These are phyloP conservation scores for Thuja plicata DNA, from an alignment of 83 land plant genomes.

Conservation along the genomic window DNA sequence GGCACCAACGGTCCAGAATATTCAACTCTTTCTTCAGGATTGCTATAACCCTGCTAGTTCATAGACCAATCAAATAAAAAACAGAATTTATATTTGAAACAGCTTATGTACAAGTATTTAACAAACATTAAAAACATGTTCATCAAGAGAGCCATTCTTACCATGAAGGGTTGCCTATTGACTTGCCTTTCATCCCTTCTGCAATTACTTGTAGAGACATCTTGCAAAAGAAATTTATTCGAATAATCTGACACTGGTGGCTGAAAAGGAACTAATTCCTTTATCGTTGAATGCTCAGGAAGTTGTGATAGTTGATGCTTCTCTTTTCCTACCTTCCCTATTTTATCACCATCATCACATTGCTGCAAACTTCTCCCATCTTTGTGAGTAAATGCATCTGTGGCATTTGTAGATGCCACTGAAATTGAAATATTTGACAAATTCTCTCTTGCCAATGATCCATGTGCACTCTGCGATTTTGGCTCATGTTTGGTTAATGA, in stretches of 20 bases:
- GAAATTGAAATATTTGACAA: background rate
- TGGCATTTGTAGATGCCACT: background rate
- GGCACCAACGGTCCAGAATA: slow-evolving; percentile 62
- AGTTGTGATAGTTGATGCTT: slow-evolving; percentile 5
- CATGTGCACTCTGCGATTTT: background rate
- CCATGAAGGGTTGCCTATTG: slow-evolving; percentile 5
- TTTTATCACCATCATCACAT: background rate
- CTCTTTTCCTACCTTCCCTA: background rate
- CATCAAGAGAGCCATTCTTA: slow-evolving; percentile 4
- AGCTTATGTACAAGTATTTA: background rate
- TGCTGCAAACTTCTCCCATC: slow-evolving; percentile 1
- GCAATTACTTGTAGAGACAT: background rate
- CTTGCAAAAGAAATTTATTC: background rate
- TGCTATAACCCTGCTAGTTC: slow-evolving; percentile 25
- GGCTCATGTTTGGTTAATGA: background rate
- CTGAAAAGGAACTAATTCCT: background rate
- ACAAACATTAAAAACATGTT: background rate
- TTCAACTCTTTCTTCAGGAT: slow-evolving; percentile 39
- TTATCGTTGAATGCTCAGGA: background rate
- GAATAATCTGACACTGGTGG: background rate
- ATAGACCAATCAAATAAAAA: background rate
- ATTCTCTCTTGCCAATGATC: background rate
- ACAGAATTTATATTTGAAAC: background rate
- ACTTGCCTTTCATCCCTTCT: slow-evolving; percentile 4
- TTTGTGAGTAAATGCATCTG: background rate